phyloP scores from a whole-genome alignment of 208 protist species.

The Trypanosoma cruzi region DNA sequence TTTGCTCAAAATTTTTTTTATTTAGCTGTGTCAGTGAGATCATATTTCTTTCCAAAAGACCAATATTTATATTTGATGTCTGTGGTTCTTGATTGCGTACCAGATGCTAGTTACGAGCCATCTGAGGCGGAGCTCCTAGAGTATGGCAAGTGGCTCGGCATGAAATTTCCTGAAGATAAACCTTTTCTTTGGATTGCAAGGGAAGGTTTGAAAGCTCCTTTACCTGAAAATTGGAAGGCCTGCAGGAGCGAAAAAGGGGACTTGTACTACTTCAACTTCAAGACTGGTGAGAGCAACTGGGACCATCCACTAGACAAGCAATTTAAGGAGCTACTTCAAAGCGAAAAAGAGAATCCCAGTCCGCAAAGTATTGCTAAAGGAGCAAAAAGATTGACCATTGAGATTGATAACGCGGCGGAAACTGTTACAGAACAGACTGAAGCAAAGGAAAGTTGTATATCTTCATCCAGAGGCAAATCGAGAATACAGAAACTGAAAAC shows the following conservation, averaged over 20 bases:
- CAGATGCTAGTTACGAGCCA: slow-evolving; percentile 91
- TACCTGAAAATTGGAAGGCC: slow-evolving; percentile 95
- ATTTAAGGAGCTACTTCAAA: slow-evolving; percentile 82
- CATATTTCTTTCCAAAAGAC: neutral
- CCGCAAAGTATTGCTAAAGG: slow-evolving; percentile 37
- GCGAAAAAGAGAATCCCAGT: slow-evolving; percentile 49
- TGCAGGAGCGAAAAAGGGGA: slow-evolving; percentile 93
- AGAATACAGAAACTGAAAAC: slow-evolving; percentile 34
- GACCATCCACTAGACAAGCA: slow-evolving; percentile 96
- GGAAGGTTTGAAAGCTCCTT: slow-evolving; percentile 94
- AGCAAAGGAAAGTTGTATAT: slow-evolving; percentile 2
- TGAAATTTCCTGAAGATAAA: slow-evolving; percentile 89
- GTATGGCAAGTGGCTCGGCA: slow-evolving; percentile 96
- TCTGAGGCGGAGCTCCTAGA: slow-evolving; percentile 90
- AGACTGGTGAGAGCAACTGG: slow-evolving; percentile 93
- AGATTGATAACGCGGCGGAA: neutral
- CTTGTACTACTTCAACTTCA: slow-evolving; percentile 97
- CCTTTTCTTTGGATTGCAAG: slow-evolving; percentile 94
- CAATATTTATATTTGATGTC: slow-evolving; percentile 45
- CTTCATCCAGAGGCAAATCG: slow-evolving; percentile 5
- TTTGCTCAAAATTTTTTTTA: neutral
- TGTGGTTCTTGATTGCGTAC: slow-evolving; percentile 83
- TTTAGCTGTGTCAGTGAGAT: neutral
- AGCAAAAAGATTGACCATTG: slow-evolving; percentile 5
- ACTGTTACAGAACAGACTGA: slow-evolving; percentile 7